Evolutionary conservation across 805 yeast genomes (phyloP), one percentile per base, ranked within the genome.

Genomic region (Candida takata): DNA sequence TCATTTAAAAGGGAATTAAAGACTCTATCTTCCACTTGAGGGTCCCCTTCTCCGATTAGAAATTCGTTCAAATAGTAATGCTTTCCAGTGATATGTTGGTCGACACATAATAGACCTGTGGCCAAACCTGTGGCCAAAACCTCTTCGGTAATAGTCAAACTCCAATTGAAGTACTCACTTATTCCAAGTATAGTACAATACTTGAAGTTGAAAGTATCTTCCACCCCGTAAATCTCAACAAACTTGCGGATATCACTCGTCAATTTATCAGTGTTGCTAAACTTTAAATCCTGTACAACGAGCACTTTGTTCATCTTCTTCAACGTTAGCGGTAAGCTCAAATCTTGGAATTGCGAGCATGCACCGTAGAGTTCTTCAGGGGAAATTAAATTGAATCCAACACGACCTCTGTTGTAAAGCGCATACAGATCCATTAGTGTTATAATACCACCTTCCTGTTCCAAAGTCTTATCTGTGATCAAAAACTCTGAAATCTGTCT

Each of bases 401-500:
- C 62, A 7, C 85, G 77, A 44, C 84, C 66, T 41, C 81, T 65
- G 45, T 82, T 82, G 58, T 77, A 82, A 18, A 74, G 44, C 0
- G 79, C 74, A 55, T 68, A 83, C 14, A 82, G 51, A 47, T 82
- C 90, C 34, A 73, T 68, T 24, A 81, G 46, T 0, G 85, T 67
- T 11, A 82, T 62, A 14, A 77, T 61, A 3, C 83, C 84, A 30
- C 79, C 79, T 32, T 68, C 69, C 24, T 61, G 63, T 27, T 61
- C 66, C 37, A 78, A 46, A 17, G 77, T 48, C 33, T 74, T 53
- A 41, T 62, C 51, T 42, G 58, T 56, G 8, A 64, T 59, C 8
- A 84, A 61, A 55, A 76, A 87, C 47, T 84, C 95, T 27, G 85
- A 78, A 3, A 90, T 53, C 49, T 85, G 88, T 35, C 95, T 68